Percentiles rank a stretch among this genome's conserved stretches.
phyloP scores from a whole-genome alignment of 352 stramenopile species.

The Phytophthora podocarpi region DNA sequence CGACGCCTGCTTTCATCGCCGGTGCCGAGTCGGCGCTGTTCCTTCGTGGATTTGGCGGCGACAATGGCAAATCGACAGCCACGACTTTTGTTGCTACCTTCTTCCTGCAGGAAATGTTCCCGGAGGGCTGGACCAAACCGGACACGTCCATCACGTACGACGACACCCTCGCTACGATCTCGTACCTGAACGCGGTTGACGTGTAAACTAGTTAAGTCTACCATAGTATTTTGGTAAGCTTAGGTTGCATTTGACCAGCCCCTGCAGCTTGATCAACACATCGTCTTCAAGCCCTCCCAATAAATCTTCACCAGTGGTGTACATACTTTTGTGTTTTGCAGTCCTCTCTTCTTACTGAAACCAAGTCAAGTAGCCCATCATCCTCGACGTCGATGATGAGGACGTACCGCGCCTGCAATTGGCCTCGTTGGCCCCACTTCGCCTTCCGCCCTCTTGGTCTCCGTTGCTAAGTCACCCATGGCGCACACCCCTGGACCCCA shows the following conservation, averaged over 20 bases:
- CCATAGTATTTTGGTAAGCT: no score
- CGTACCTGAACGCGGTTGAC: slow-evolving; percentile 15
- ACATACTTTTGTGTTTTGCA: background rate
- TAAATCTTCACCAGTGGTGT: background rate
- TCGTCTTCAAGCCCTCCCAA: no score
- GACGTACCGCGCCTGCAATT: no score
- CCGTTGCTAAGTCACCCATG: no score
- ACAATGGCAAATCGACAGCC: slow-evolving; percentile 20
- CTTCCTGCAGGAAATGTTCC: slow-evolving; percentile 33
- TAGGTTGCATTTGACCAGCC: no score
- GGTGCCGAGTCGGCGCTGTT: slow-evolving; percentile 21
- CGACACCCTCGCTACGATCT: slow-evolving; percentile 20
- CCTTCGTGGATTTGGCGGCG: slow-evolving; percentile 19
- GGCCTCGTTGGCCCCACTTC: background rate
- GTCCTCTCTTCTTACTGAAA: background rate
- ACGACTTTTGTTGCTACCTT: slow-evolving; percentile 24
- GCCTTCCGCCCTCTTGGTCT: background rate
- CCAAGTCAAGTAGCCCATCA: background rate
- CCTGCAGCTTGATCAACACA: no score
- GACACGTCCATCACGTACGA: slow-evolving; percentile 21
- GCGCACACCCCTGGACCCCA: background rate
- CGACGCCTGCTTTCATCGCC: slow-evolving; percentile 24
- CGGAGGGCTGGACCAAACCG: slow-evolving; percentile 27
- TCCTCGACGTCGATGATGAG: background rate
- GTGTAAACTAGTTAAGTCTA: no score